These are phyloP conservation scores for Chrysochromulina tobinii DNA, from an alignment of 78 protist genomes.

Conservation along the genomic window DNA sequence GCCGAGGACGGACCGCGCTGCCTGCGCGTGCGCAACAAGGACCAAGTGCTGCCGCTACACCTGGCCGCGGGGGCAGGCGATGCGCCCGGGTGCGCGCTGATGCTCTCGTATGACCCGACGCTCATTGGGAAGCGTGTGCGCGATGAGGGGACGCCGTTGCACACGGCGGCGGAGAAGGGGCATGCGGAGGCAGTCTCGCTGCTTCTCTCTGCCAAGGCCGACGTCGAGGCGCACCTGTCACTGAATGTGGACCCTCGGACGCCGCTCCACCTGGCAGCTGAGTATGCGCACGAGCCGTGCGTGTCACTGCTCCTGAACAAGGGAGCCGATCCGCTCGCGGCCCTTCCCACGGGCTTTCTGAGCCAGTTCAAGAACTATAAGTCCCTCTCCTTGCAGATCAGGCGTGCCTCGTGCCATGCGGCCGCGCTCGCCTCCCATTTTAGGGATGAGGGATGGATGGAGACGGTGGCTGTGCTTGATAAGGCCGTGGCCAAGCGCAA, in stretches of 20 bases:
- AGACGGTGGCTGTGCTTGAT: not conserved
- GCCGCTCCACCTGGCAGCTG: slow-evolving; percentile 7
- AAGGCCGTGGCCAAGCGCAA: not conserved
- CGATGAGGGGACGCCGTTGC: not conserved
- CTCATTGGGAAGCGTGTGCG: not conserved
- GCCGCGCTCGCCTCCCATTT: not conserved
- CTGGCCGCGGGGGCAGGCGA: not conserved
- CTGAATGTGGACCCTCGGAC: not conserved
- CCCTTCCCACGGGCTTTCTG: not conserved
- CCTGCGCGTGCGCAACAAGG: too few relatives aligned
- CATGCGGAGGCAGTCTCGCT: not conserved
- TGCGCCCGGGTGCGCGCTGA: not conserved
- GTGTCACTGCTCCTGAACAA: not conserved
- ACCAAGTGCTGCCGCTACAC: not conserved
- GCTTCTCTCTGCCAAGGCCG: not conserved
- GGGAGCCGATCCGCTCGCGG: not conserved
- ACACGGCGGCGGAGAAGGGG: not conserved
- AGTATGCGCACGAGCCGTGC: slow-evolving; percentile 1
- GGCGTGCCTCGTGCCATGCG: not conserved
- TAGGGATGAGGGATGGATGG: not conserved
- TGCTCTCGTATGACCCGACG: not conserved
- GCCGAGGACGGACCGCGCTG: too few relatives aligned
- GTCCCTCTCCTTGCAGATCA: not conserved
- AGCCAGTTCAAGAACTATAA: not conserved
- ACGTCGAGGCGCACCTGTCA: not conserved